Evolutionary conservation across 352 stramenopile species (phyloP).

Genomic region (Phytophthora tentaculata): DNA sequence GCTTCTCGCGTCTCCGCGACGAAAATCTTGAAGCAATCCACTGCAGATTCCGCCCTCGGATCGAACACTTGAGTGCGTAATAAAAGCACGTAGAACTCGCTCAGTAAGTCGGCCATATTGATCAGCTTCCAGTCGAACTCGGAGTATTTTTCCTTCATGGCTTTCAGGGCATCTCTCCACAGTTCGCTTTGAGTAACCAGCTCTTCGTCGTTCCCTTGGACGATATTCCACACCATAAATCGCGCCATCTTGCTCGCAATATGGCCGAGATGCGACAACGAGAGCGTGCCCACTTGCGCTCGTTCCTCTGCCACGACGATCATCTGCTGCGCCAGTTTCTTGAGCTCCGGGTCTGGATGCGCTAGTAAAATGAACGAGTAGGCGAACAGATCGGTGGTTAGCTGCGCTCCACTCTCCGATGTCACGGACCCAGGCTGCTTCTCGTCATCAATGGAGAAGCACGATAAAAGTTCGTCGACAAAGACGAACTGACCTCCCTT

Average conservation of each 20-base stretch:
- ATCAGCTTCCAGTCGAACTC: constrained; percentile 69
- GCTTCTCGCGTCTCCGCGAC: constrained; percentile 51
- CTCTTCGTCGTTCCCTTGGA: constrained; percentile 33
- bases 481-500: constrained; percentile 40
- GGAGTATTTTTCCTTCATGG: constrained; percentile 72
- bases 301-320: constrained; percentile 55
- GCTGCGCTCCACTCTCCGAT: constrained; percentile 49
- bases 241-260: constrained; percentile 70
- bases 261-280: constrained; percentile 62
- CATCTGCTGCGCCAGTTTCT: constrained; percentile 52
- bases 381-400: constrained; percentile 77
- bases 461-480: constrained; percentile 40
- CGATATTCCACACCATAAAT: constrained; percentile 68
- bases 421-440: constrained; percentile 6
- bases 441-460: constrained; percentile 20
- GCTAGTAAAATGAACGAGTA: constrained; percentile 63
- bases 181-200: constrained; percentile 36
- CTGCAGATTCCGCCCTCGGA: constrained; percentile 50
- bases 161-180: constrained; percentile 56
- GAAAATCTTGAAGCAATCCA: constrained; percentile 76
- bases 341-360: constrained; percentile 35
- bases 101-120: constrained; percentile 67
- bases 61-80: constrained; percentile 46
- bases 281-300: constrained; percentile 45
- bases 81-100: constrained; percentile 67